phyloP scores from a whole-genome alignment of 1,284 basidiomycete genomes.

The Marasmius tenuissimus region DNA sequence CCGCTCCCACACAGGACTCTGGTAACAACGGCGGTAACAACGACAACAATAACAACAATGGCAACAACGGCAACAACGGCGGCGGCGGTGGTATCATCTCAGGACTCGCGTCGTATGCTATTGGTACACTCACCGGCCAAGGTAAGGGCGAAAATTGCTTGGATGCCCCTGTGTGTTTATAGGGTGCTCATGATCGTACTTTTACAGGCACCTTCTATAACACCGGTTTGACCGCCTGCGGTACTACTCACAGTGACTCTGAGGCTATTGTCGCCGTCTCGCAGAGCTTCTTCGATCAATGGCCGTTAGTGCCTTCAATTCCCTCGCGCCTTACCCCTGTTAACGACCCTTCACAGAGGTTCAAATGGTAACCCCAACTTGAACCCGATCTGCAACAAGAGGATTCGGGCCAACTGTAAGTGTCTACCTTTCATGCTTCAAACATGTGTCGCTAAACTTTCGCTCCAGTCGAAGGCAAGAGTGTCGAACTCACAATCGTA shows the following conservation, averaged over 20 bases:
- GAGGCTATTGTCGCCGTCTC: constrained; percentile 68
- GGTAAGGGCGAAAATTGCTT: constrained; percentile 29
- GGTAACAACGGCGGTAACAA: constrained; percentile 9
- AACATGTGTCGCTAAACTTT: not conserved
- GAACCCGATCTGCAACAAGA: constrained; percentile 61
- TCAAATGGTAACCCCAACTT: constrained; percentile 59
- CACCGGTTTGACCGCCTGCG: constrained; percentile 71
- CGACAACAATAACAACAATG: constrained; percentile 15
- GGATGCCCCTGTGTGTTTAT: not conserved
- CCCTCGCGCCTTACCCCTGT: constrained; percentile 2
- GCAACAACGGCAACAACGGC: not conserved
- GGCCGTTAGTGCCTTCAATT: constrained; percentile 50
- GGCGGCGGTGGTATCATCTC: constrained; percentile 18
- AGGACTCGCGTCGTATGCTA: not conserved
- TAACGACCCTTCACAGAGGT: constrained; percentile 33
- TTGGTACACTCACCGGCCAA: constrained; percentile 44
- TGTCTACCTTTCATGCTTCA: constrained; percentile 7
- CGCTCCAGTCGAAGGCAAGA: constrained; percentile 48
- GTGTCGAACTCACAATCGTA: constrained; percentile 46
- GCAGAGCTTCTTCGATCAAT: constrained; percentile 54
- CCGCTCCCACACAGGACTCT: constrained; percentile 18
- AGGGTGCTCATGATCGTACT: constrained; percentile 5
- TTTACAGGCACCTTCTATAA: constrained; percentile 16
- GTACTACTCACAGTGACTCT: constrained; percentile 51
- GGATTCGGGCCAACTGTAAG: constrained; percentile 48